Base-by-base conservation (phyloP, 1,284 basidiomycete genomes). In the Volvariella surrecta region DNA sequence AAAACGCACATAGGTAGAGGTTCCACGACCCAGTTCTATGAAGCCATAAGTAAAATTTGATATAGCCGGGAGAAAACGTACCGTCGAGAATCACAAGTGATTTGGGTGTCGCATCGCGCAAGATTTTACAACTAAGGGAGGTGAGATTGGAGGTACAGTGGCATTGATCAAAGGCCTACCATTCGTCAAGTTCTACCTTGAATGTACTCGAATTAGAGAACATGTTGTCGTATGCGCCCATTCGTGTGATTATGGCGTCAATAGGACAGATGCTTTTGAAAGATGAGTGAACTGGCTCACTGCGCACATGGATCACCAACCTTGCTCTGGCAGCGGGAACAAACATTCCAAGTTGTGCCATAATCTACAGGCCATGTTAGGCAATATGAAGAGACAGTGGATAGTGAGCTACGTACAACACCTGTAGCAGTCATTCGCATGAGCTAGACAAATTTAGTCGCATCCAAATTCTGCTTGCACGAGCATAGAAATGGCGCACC, bases 181-280 rank as follows among this genome's bases (percentile, higher is more conserved):
- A 91, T 76, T 97, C 94, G 59, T 96, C 93, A 43, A 97, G 70
- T 58, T 97, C 94, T 15, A 97, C 93, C 60, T 95, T 93, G 76
- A 96, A 97, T 0, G 92, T 95, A 63, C 90, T 93, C 0, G 92
- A 79, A 52, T 89, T 88, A 1, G 90, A 87, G 60, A 96, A 96
- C 87, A 97, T 95, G 56, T 93, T 93, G 58, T 97, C 93, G 59
- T 95, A 94, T 1, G 96, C 96, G 15, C 96, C 96, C 95, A 99
- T 99, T 20, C 96, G 82, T 4, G 95, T 98, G 47, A 96, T 78
- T 54, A 99, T 97, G 18, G 87, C 74, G 60, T 99, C 95, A 1
- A 97, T 82, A 0, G 96, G 92, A 50, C 84, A 85, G 39, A 99
- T 61, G 28, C 86, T 90, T 45, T 31, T 35, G 43, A 15, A 47